Evolutionary conservation across 176 grass and related monocot species (phyloP), one percentile per base, ranked within the genome.

Genomic region (Cenchrus americanus): DNA sequence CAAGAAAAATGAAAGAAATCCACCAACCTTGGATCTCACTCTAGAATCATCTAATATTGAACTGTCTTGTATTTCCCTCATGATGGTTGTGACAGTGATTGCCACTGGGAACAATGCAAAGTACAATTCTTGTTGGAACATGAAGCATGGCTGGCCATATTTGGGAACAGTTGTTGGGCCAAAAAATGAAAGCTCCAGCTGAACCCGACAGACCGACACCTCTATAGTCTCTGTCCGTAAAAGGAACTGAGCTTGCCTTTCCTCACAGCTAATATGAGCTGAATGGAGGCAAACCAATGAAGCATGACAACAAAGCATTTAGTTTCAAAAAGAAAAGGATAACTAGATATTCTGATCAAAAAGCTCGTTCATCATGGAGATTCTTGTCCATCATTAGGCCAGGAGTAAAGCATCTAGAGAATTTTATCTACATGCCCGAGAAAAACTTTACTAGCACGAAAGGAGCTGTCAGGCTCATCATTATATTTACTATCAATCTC

Each of bases 181-280:
- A 86, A 62, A 86, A 86, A 58, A 65, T 51, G 37, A 77, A 21
- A 74, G 8, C 13, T 79, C 55, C 7, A 21, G 26, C 73, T 57
- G 73, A 73, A 73, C 22, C 60, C 8, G 66, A 86, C 79, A 78
- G 53, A 14, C 76, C 9, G 27, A 42, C 78, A 69, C 50, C 19
- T 10, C 19, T 27, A 12, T 50, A 41, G 60, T 18, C 7, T 55
- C 49, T 50, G 15, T 68, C 47, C 68, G 62, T 40, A 66, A 78
- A 80, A 79, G 30, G 21, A 59, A 50, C 78, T 9, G 23, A 55
- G 30, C 49, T 32, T 72, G 80, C 66, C 23, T 48, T 71, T 82
- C 71, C 65, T 79, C 37, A 90, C 78, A 86, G 83, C 88, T 83
- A 78, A 90, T 66, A 52, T 51, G 73, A 78, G 73, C 49, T 78